Conservation (phyloP, 2,329 filamentous ascomycete genomes). For the Exophiala lecanii-corni region DNA sequence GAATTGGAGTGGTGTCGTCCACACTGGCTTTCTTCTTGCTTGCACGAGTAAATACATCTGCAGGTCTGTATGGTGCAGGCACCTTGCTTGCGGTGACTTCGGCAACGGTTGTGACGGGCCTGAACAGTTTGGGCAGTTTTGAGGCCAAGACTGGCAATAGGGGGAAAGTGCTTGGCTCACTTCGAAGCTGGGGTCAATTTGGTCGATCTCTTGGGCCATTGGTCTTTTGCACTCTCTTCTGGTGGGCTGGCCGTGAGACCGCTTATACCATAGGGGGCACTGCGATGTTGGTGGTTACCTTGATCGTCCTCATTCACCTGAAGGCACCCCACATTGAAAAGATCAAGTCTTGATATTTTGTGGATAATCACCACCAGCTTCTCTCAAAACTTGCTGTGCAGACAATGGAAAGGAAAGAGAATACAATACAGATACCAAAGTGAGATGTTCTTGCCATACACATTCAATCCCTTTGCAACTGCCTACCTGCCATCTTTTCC, state of each 20-base stretch:
- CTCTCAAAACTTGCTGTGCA: too few relatives aligned
- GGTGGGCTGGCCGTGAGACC: constrained; percentile 89
- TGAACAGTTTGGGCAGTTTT: constrained; percentile 89
- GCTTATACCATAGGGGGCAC: constrained; percentile 78
- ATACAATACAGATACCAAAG: too few relatives aligned
- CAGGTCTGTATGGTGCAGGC: constrained; percentile 73
- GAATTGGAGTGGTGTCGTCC: constrained; percentile 72
- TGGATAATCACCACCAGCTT: too few relatives aligned
- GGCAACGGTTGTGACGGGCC: constrained; percentile 87
- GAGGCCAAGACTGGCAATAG: constrained; percentile 76
- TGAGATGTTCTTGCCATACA: too few relatives aligned
- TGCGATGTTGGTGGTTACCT: constrained; percentile 67
- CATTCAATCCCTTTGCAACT: too few relatives aligned
- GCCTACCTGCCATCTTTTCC: too few relatives aligned
- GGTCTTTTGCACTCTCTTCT: constrained; percentile 91
- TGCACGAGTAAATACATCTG: constrained; percentile 61
- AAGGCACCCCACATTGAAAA: constrained; percentile 15
- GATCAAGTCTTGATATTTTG: constrained; percentile 9
- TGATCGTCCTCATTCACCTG: constrained; percentile 14
- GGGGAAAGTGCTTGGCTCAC: constrained; percentile 77
- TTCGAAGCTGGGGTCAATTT: constrained; percentile 77
- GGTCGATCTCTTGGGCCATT: constrained; percentile 83
- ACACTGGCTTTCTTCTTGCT: constrained; percentile 77
- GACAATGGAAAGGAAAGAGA: too few relatives aligned
- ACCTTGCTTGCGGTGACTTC: constrained; percentile 83